Conservation (phyloP, 2,329 filamentous ascomycete genomes). For the Paraphoma sp. region DNA sequence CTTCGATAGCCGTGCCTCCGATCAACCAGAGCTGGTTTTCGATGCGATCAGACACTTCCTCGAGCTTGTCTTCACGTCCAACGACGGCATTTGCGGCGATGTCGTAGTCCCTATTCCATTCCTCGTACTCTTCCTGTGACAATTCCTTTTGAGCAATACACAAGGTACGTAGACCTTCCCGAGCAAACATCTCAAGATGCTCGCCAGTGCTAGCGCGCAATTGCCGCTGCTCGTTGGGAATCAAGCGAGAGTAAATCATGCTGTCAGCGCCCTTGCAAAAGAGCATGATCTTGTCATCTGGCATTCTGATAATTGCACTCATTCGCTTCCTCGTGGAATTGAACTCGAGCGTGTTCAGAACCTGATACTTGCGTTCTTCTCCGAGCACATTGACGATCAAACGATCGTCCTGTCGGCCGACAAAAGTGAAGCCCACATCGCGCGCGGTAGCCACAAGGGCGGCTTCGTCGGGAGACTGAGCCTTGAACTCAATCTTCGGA, state of each 20-base stretch:
- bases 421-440: constrained; percentile 92
- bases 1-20: constrained; percentile 96
- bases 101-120: constrained; percentile 88
- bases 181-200: constrained; percentile 94
- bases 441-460: constrained; percentile 92
- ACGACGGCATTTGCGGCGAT: constrained; percentile 82
- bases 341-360: constrained; percentile 96
- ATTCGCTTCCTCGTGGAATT: constrained; percentile 97
- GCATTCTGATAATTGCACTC: constrained; percentile 97
- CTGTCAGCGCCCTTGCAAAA: constrained; percentile 99
- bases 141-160: constrained; percentile 89
- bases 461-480: constrained; percentile 95
- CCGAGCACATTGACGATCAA: constrained; percentile 88
- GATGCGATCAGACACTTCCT: constrained; percentile 86
- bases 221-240: constrained; percentile 82
- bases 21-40: constrained; percentile 88
- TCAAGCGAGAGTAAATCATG: constrained; percentile 92
- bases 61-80: constrained; percentile 90
- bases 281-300: constrained; percentile 83
- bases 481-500: constrained; percentile 92
- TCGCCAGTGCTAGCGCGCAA: constrained; percentile 85
- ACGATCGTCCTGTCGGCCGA: constrained; percentile 79
- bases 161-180: constrained; percentile 91
- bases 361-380: constrained; percentile 80
- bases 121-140: constrained; percentile 79